phyloP scores from a whole-genome alignment of 2,329 filamentous ascomycete genomes.

The Raffaelea albimanens region DNA sequence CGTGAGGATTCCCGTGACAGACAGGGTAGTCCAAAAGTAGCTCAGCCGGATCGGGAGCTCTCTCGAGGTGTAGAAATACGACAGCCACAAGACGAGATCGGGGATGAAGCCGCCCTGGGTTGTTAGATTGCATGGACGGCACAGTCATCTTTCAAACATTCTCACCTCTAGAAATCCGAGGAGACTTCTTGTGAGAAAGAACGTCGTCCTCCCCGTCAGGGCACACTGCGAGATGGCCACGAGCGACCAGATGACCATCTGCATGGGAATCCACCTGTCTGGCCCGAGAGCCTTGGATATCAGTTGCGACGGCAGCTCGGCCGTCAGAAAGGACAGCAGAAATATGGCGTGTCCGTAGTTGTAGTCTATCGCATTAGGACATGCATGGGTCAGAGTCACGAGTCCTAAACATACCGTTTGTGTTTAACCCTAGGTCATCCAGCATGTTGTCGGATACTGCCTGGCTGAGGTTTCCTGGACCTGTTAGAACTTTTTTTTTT shows the following conservation, averaged over 20 bases:
- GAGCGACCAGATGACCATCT: slow-evolving; percentile 23
- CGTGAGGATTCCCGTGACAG: slow-evolving; percentile 21
- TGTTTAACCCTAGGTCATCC: slow-evolving; percentile 34
- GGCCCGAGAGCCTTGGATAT: slow-evolving; percentile 40
- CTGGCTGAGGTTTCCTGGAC: slow-evolving; percentile 47
- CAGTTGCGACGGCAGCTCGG: slow-evolving; percentile 50
- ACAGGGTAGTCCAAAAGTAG: slow-evolving; percentile 23
- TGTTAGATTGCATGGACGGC: not conserved
- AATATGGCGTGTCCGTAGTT: slow-evolving; percentile 44
- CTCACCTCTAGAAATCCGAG: slow-evolving; percentile 11
- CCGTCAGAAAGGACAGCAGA: slow-evolving; percentile 38
- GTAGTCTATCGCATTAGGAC: no score
- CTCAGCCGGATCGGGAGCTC: slow-evolving; percentile 24
- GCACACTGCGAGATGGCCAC: slow-evolving; percentile 21
- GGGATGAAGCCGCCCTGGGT: slow-evolving; percentile 15
- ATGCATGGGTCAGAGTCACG: no score
- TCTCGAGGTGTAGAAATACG: slow-evolving; percentile 23
- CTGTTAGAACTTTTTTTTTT: not conserved
- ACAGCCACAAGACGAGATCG: slow-evolving; percentile 24
- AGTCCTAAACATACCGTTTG: slow-evolving; percentile 25
- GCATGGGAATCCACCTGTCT: slow-evolving; percentile 25
- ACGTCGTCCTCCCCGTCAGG: slow-evolving; percentile 12
- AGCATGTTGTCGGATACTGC: slow-evolving; percentile 54
- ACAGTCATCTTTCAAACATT: no score
- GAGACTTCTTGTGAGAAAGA: slow-evolving; percentile 14